Evolutionary conservation across 768 basidiomycete genomes (phyloP), one percentile per base, ranked within the genome.

Genomic region (Leccinum rimulosum): DNA sequence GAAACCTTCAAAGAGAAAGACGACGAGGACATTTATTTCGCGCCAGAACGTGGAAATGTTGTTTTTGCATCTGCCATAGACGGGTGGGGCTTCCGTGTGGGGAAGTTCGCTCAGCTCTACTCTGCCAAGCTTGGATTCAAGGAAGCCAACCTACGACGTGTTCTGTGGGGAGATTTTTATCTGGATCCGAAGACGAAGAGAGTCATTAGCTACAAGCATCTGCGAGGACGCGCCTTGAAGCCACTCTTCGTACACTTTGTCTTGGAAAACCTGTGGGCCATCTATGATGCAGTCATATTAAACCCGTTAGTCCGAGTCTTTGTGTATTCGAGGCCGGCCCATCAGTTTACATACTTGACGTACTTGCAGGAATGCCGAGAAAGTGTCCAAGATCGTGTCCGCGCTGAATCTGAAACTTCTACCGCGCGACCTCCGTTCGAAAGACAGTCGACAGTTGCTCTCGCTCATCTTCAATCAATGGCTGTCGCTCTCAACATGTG

Each of bases 201-300:
- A 64, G 91, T 98, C 40, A 87, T 98, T 69, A 91, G 88, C 66
- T 80, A 94, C 73, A 95, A 94, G 74, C 91, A 95, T 74, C 81
- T 98, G 59, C 84, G 83, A 54, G 96, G 94, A 17, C 84, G 94
- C 47, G 81, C 84, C 52, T 74, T 98, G 70, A 98, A 98, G 76
- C 93, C 95, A 11, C 80, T 98, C 27, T 98, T 98, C 68, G 97
- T 98, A 12, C 95, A 98, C 75, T 96, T 98, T 65, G 89, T 99
- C 12, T 75, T 99, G 63, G 97, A 98, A 55, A 98, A 98, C 71
- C 82, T 99, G 27, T 99, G 96, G 95, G 89, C 92, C 15, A 90
- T 97, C 11, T 99, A 98, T 70, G 93, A 97, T 67, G 92, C 90
- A 15, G 87, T 95, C 14, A 75, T 91, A 43, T 73, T 91, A 14